These are phyloP conservation scores for Ensete glaucum DNA, from an alignment of 176 grass and related monocot species.

Conservation along the genomic window DNA sequence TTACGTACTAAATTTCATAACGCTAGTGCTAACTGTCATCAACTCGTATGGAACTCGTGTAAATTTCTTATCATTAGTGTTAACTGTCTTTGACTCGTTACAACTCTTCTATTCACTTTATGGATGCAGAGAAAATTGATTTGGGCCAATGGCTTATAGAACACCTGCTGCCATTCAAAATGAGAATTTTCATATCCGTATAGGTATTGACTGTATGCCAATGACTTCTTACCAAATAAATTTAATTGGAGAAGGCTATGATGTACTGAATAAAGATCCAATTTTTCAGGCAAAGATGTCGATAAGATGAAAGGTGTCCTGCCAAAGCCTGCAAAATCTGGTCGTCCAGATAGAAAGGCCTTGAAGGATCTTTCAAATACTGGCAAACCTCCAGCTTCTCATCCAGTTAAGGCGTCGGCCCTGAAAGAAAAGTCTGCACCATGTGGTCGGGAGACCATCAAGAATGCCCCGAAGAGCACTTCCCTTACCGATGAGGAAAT, in stretches of 20 bases:
- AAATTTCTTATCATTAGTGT: background rate
- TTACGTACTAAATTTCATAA: too few relatives aligned
- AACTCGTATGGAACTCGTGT: too few relatives aligned
- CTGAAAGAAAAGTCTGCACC: conserved; percentile 34
- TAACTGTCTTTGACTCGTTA: background rate
- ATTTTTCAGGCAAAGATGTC: conserved; percentile 36
- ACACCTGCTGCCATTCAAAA: conserved; percentile 27
- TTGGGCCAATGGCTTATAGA: conserved; percentile 30
- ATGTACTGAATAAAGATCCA: conserved; percentile 4
- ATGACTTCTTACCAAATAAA: background rate
- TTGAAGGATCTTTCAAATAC: conserved; percentile 49
- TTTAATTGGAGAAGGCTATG: background rate
- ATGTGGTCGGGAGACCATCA: conserved; percentile 18
- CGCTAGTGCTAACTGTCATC: too few relatives aligned
- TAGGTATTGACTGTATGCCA: conserved; percentile 20
- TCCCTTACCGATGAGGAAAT: conserved; percentile 39
- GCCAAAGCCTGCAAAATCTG: conserved; percentile 39
- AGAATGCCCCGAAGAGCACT: conserved; percentile 27
- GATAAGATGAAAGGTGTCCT: conserved; percentile 33
- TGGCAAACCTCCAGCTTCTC: conserved; percentile 23
- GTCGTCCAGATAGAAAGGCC: conserved; percentile 30
- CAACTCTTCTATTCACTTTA: background rate
- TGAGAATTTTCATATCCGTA: conserved; percentile 38
- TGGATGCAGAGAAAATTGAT: background rate
- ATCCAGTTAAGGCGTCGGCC: conserved; percentile 12